Percentiles rank a stretch among this genome's conserved stretches.
Conservation (phyloP, 2,329 filamentous ascomycete species). For the Curvularia sp. region DNA sequence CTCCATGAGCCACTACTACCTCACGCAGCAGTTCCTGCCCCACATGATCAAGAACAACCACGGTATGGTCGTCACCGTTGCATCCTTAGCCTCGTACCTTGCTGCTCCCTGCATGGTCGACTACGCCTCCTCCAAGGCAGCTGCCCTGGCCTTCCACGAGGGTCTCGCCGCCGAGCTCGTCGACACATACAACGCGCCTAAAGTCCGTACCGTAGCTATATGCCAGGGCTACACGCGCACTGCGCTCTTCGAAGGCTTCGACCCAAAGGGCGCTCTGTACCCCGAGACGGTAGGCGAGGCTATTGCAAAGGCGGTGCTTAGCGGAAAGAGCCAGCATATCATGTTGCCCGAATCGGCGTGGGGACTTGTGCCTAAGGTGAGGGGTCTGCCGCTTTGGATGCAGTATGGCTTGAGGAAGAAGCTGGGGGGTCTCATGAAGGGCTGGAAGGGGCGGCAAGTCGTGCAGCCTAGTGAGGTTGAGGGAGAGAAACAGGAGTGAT, state of each 20-base stretch:
- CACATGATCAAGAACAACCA: conserved; percentile 69
- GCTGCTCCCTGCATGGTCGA: conserved; percentile 70
- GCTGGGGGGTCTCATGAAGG: conserved; percentile 44
- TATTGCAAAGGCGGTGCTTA: conserved; percentile 66
- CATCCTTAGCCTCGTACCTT: conserved; percentile 68
- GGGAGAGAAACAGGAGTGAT: conserved; percentile 22
- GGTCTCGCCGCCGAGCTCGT: conserved; percentile 54
- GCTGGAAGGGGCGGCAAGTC: conserved; percentile 50
- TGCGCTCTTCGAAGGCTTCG: conserved; percentile 65
- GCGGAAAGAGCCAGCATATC: conserved; percentile 64
- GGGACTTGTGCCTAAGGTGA: conserved; percentile 46
- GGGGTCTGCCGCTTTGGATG: conserved; percentile 69
- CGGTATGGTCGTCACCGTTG: conserved; percentile 75
- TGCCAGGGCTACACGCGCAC: conserved; percentile 70
- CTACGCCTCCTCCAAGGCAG: conserved; percentile 71
- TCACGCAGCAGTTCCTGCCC: conserved; percentile 72
- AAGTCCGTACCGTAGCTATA: conserved; percentile 70
- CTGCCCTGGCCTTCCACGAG: conserved; percentile 72
- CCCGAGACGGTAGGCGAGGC: conserved; percentile 70
- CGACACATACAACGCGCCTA: conserved; percentile 67
- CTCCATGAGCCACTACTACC: conserved; percentile 70
- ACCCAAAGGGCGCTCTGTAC: conserved; percentile 59
- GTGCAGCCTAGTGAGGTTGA: conserved; percentile 40
- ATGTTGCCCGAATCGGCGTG: conserved; percentile 58
- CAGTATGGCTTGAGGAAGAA: conserved; percentile 60